phyloP scores from a whole-genome alignment of 2,329 filamentous ascomycete species.

The Neobulgaria alba region DNA sequence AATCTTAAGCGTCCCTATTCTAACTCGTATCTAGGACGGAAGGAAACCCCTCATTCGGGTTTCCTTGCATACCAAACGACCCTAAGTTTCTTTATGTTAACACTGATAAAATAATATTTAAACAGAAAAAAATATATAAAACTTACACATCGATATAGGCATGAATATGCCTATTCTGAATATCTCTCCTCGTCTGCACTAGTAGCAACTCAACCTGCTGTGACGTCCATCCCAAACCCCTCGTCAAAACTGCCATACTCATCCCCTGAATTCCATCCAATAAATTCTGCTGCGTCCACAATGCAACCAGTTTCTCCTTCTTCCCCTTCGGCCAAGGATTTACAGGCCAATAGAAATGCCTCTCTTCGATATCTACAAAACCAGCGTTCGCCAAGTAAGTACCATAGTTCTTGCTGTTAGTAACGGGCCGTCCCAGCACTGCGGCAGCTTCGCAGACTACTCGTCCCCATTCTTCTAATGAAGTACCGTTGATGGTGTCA shows the following conservation, averaged over 20 bases:
- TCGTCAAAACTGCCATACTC: slow-evolving; percentile 19
- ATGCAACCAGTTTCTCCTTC: slow-evolving; percentile 20
- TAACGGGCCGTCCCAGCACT: slow-evolving; percentile 1
- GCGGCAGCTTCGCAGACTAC: slow-evolving; percentile 1
- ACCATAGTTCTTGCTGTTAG: background rate
- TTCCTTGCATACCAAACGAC: no score
- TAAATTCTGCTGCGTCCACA: slow-evolving; percentile 17
- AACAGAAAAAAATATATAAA: no score
- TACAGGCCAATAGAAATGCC: slow-evolving; percentile 21
- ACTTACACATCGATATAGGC: slow-evolving; percentile 11
- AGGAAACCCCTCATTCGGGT: no score
- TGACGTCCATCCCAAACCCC: slow-evolving; percentile 18
- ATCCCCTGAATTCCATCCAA: slow-evolving; percentile 14
- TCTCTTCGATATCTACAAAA: slow-evolving; percentile 4
- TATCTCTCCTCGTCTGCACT: slow-evolving; percentile 8
- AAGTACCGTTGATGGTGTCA: background rate
- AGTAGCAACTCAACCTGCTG: slow-evolving; percentile 25
- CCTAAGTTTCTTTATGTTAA: no score
- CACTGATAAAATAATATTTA: no score
- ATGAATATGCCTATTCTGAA: slow-evolving; percentile 11
- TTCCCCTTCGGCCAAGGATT: slow-evolving; percentile 20
- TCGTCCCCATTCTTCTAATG: slow-evolving; percentile 4
- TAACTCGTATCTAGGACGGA: no score
- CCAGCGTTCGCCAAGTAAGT: slow-evolving; percentile 1
- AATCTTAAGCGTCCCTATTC: no score